phyloP scores from a whole-genome alignment of 495 filamentous ascomycete genomes.

The Hypoxylon crocopeplum region DNA sequence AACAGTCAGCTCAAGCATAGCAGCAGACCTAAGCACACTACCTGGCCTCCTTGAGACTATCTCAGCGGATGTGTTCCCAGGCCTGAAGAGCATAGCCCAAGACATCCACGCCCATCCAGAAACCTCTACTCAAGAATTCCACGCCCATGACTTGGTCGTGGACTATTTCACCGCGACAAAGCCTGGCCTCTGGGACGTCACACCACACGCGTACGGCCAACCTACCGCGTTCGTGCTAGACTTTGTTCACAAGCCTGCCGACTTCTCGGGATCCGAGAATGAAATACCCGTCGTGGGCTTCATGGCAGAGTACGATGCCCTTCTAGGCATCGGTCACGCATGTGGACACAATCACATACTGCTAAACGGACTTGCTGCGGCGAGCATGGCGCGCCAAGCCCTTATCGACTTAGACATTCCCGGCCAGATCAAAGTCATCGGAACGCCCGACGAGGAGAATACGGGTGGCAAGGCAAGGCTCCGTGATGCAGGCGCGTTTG shows the following conservation, averaged over 20 bases:
- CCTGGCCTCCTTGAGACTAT: constrained; percentile 22
- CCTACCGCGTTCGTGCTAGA: constrained; percentile 52
- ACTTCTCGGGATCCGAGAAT: constrained; percentile 41
- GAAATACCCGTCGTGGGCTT: constrained; percentile 51
- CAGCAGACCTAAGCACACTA: constrained; percentile 24
- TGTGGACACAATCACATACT: constrained; percentile 59
- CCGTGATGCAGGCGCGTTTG: constrained; percentile 60
- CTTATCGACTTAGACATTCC: constrained; percentile 51
- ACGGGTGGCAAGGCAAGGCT: constrained; percentile 63
- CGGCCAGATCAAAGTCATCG: constrained; percentile 58
- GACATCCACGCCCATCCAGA: constrained; percentile 57
- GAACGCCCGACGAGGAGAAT: constrained; percentile 65
- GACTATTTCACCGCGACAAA: constrained; percentile 48
- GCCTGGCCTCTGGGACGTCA: constrained; percentile 47
- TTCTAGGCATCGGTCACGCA: constrained; percentile 55
- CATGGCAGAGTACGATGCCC: constrained; percentile 56
- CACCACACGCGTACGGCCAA: constrained; percentile 49
- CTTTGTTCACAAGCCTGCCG: constrained; percentile 42
- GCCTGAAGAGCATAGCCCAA: constrained; percentile 22
- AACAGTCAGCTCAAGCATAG: background rate
- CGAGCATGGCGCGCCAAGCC: constrained; percentile 47
- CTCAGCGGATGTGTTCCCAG: constrained; percentile 32
- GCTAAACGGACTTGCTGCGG: constrained; percentile 53
- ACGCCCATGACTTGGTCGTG: constrained; percentile 55
- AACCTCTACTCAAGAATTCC: constrained; percentile 52